Evolutionary conservation across 2,329 filamentous ascomycete species (phyloP).

Genomic region (Triangularia setosa): DNA sequence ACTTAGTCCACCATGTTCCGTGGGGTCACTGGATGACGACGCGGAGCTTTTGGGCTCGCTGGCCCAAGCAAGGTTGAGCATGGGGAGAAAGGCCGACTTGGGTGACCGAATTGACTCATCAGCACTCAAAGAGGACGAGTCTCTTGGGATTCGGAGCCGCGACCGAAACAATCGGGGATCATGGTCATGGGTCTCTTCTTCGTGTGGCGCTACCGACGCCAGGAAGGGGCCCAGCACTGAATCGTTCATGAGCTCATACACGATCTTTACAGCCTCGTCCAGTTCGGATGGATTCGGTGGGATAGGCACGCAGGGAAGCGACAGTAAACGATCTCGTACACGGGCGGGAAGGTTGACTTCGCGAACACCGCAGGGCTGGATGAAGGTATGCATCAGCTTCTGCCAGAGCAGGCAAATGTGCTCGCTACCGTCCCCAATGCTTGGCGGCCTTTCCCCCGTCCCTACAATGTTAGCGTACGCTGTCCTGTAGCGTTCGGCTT

Average conservation of each 20-base stretch:
- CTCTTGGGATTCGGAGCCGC: constrained; percentile 37
- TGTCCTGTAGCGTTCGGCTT: constrained; percentile 77
- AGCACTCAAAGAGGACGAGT: constrained; percentile 23
- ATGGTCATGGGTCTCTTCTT: constrained; percentile 32
- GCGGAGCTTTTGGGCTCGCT: constrained; percentile 39
- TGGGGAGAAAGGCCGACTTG: constrained; percentile 40
- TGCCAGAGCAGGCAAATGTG: constrained; percentile 81
- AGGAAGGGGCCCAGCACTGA: constrained; percentile 91
- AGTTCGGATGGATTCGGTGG: constrained; percentile 73
- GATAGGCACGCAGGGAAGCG: constrained; percentile 51
- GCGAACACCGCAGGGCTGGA: constrained; percentile 75
- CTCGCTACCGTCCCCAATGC: constrained; percentile 45
- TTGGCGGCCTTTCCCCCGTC: constrained; percentile 39
- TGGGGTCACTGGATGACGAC: constrained; percentile 43
- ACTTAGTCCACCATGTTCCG: constrained; percentile 47
- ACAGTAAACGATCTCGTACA: constrained; percentile 76
- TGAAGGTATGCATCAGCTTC: constrained; percentile 84
- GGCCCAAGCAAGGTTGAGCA: constrained; percentile 38
- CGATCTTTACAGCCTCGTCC: constrained; percentile 78
- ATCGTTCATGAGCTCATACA: constrained; percentile 96
- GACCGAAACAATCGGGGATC: constrained; percentile 38
- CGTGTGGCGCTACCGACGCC: constrained; percentile 53
- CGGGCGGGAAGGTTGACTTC: constrained; percentile 88
- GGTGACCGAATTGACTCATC: constrained; percentile 42
- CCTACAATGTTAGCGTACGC: constrained; percentile 46